phyloP scores from a whole-genome alignment of 208 protist genomes.

The Trypanosoma caninum region DNA sequence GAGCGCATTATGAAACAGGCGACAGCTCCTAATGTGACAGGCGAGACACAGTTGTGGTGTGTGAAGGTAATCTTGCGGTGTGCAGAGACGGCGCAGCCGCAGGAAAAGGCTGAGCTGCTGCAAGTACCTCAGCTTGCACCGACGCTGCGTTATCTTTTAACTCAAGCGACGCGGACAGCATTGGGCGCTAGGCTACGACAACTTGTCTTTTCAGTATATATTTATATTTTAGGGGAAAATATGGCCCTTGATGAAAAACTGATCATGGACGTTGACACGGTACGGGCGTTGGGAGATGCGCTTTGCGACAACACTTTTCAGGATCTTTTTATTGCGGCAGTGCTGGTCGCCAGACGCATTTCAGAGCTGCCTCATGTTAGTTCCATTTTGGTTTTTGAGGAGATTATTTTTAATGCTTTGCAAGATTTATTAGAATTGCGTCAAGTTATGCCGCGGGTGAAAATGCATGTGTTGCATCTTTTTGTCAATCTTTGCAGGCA shows the following conservation, averaged over 20 bases:
- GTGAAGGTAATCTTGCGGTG: conserved; percentile 4
- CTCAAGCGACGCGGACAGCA: background rate
- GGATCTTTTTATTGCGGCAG: conserved; percentile 8
- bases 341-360: conserved; percentile 14
- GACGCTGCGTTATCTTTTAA: conserved; percentile 16
- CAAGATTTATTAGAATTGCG: conserved; percentile 14
- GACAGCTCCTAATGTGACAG: background rate
- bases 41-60: conserved; percentile 10
- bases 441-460: background rate
- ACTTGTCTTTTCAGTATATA: conserved; percentile 11
- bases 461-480: conserved; percentile 2
- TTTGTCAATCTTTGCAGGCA: conserved; percentile 24
- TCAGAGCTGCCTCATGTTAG: conserved; percentile 18
- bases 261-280: conserved; percentile 10
- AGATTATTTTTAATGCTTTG: conserved; percentile 13
- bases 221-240: conserved; percentile 15
- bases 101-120: background rate
- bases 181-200: conserved; percentile 10
- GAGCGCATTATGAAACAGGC: conserved; percentile 5
- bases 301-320: background rate
- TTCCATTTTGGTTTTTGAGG: conserved; percentile 22
- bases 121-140: background rate
- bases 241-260: conserved; percentile 8
- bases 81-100: background rate
- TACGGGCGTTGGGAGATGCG: background rate